A percentile compares a stretch with the other conserved stretches of the same genome.
These are phyloP conservation scores for Cajanus cajan DNA, from an alignment of 306 rosid species.

Conservation along the genomic window DNA sequence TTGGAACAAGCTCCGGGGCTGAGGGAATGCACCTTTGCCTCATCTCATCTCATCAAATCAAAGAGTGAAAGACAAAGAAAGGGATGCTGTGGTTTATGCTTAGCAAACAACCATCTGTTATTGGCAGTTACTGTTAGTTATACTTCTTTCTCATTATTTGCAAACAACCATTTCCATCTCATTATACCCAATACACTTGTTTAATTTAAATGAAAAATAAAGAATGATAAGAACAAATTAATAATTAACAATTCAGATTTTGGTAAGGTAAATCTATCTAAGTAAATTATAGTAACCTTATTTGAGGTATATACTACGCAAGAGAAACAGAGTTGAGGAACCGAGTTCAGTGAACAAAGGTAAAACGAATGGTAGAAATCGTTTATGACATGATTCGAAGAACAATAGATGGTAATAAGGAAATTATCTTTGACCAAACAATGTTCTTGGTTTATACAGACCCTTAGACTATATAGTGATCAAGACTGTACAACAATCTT, in stretches of 20 bases:
- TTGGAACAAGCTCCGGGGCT: constrained; percentile 13
- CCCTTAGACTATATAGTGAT: neutral
- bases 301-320: too few relatives aligned
- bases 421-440: neutral
- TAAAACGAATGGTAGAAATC: neutral
- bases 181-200: too few relatives aligned
- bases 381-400: neutral
- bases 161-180: neutral
- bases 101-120: neutral
- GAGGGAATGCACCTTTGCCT: neutral
- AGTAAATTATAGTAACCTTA: too few relatives aligned
- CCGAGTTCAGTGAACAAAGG: neutral
- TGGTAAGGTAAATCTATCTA: neutral
- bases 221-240: too few relatives aligned
- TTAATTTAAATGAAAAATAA: too few relatives aligned
- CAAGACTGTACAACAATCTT: neutral
- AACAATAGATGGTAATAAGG: neutral
- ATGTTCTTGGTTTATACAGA: neutral
- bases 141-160: neutral
- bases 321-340: too few relatives aligned
- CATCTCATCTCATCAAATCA: neutral
- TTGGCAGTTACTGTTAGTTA: neutral
- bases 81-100: neutral
- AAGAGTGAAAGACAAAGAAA: neutral
- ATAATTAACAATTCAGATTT: neutral